Base-by-base conservation (phyloP, 176 grass and related monocot genomes). In the Musa itinerans region DNA sequence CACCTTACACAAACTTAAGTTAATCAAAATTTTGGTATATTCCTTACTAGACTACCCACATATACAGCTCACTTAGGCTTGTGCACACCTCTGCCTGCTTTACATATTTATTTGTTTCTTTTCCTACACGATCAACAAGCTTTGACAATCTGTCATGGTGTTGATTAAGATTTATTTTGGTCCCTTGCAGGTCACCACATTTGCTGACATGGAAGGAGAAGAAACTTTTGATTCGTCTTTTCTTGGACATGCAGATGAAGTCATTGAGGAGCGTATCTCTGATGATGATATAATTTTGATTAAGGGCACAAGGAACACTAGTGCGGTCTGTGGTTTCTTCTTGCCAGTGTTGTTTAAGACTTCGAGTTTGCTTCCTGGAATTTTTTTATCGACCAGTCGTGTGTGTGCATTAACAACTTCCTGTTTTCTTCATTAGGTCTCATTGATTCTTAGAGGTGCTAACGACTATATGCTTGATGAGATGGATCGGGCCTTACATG, bases 161-260 rank as follows among this genome's bases (percentile, higher is more conserved):
- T 50, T 69, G 10, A 7, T 50, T 50, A n/a, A 50, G 21, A 12
- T 68, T 68, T 19, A 23, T 22, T 71, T 50, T 17, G 43, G 8
- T 2, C 25, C 4, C 56, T 83, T 25, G 27, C 73, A 96, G 93
- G 83, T 96, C 57, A 83, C 87, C 72, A 96, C 93, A 63, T 96
- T 92, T 86, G 93, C 89, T 84, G 93, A 96, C 76, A 92, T 96
- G 93, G 93, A 92, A 88, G 93, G 87, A 52, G 93, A 96, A 70
- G 93, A 96, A 85, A 92, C 93, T n/a, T 96, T 96, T 55, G 89
- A 96, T 82, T 27, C 81, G 49, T 88, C 87, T 65, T 86, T 96
- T 81, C 87, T 96, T 79, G 93, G 93, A 26, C 81, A 88, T 71
- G 81, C 89, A 50, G 83, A 90, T 63, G 93, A 96, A 73, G 89